Conservation (phyloP, 2,329 filamentous ascomycete species). For the Penicillium polonicum region DNA sequence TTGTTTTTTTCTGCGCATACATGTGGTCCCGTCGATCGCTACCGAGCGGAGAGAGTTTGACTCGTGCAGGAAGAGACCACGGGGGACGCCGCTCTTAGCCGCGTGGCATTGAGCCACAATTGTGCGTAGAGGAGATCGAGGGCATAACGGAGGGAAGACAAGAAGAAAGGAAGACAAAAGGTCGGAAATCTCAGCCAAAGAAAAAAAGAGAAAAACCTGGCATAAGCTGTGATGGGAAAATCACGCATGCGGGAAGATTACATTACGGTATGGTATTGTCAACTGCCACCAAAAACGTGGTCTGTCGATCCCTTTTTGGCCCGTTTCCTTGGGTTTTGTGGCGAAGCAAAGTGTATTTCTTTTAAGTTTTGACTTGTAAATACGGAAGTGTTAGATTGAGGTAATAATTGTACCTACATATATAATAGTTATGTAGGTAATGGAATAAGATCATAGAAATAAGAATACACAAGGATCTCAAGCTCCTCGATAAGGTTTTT, state of each 20-base stretch:
- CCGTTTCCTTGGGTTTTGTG: background rate
- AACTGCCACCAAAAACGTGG: constrained; percentile 21
- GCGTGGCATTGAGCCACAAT: constrained; percentile 21
- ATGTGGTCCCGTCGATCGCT: constrained; percentile 23
- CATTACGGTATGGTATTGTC: constrained; percentile 12
- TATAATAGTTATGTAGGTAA: too few species aligned
- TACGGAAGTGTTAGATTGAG: background rate
- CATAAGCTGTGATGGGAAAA: constrained; percentile 8
- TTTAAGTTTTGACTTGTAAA: background rate
- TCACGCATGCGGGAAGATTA: constrained; percentile 13
- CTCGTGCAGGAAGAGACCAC: constrained; percentile 9
- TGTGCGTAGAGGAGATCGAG: background rate
- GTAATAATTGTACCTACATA: background rate
- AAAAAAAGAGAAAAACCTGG: background rate
- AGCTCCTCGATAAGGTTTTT: background rate
- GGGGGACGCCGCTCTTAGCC: constrained; percentile 17
- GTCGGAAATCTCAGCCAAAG: background rate
- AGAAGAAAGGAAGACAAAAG: background rate
- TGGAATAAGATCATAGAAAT: too few species aligned
- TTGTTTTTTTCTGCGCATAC: constrained; percentile 10
- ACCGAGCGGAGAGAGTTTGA: constrained; percentile 16
- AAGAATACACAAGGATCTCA: background rate
- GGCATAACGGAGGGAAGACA: constrained; percentile 4
- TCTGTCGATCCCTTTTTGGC: constrained; percentile 1
- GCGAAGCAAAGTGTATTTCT: constrained; percentile 1